Evolutionary conservation across 1,284 basidiomycete genomes (phyloP), one percentile per base, ranked within the genome.

Genomic region (Leccinum pachyderme): DNA sequence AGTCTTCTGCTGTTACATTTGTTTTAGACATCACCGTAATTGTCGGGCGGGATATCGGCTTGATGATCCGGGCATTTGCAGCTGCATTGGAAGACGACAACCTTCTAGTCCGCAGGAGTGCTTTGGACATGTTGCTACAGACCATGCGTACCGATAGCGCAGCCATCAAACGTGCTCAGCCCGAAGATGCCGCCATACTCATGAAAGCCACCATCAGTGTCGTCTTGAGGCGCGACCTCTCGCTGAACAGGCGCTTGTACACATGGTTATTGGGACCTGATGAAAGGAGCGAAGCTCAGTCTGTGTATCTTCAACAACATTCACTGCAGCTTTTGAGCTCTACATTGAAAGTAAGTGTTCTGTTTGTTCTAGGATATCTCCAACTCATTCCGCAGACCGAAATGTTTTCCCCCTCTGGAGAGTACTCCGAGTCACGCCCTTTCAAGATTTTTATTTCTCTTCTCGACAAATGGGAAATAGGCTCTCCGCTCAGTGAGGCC

Each of bases 401-500:
- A 59, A 93, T 93, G 89, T 77, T 82, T 59, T 73, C 80, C 27
- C 83, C 84, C 0, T 84, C 83, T 0, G 75, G 80, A 47, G 87
- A 93, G 56, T 85, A 87, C 57, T 78, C 86, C 0, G 88, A 90
- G 58, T 85, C 89, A 1, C 83, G 90, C 15, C 93, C 97, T 0
- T 98, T 94, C 80, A 95, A 95, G 72, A 91, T 98, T 47, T 96
- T 98, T 70, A 86, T 98, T 28, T 95, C 95, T 1, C 72, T 99
- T 15, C 76, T 98, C 59, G 97, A 99, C 73, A 97, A 97, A 71
- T 98, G 93, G 91, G 95, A 98, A 72, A 88, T 99, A 50, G 96
- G 96, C 0, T 83, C 84, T 18, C 80, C 83, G 0, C 73, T 99
- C 27, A 95, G 94, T 0, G 84, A 91, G 46, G 78, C 77, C 1